Percentiles rank a stretch among this genome's conserved stretches.
Evolutionary conservation across 2,329 filamentous ascomycete species (phyloP).

Genomic region (Calonectria pteridis): DNA sequence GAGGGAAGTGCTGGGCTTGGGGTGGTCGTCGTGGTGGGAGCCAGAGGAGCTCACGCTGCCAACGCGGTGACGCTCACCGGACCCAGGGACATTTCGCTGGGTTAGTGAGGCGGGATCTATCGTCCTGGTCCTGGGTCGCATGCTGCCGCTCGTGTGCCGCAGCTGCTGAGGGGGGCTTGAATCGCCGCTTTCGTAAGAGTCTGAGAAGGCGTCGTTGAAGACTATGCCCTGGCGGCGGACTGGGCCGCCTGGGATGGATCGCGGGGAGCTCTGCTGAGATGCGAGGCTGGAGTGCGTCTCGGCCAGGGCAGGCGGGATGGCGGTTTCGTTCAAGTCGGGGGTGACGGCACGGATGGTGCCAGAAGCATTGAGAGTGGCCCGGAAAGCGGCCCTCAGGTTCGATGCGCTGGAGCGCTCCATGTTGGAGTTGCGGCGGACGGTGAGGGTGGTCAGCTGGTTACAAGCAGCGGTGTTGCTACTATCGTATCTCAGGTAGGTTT

Average conservation of each 20-base stretch:
- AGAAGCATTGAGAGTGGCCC: conserved; percentile 48
- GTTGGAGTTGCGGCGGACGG: conserved; percentile 44
- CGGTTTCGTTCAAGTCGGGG: conserved; percentile 65
- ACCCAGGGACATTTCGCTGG: conserved; percentile 54
- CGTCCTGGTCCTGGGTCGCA: conserved; percentile 69
- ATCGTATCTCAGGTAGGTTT: conserved; percentile 51
- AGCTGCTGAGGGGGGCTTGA: conserved; percentile 55
- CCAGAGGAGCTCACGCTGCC: conserved; percentile 77
- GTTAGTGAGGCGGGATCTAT: conserved; percentile 68
- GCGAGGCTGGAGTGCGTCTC: conserved; percentile 41
- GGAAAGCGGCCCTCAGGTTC: conserved; percentile 51
- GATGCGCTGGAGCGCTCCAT: conserved; percentile 53
- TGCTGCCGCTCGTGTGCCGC: conserved; percentile 49
- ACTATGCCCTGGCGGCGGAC: conserved; percentile 69
- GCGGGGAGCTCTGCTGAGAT: conserved; percentile 51
- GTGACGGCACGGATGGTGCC: conserved; percentile 74
- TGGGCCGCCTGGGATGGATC: conserved; percentile 50
- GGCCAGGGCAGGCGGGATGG: conserved; percentile 37
- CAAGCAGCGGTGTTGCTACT: conserved; percentile 51
- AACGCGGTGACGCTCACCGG: conserved; percentile 71
- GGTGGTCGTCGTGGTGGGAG: conserved; percentile 66
- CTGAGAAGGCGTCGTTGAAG: conserved; percentile 68
- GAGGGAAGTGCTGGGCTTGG: conserved; percentile 54
- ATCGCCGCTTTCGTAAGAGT: conserved; percentile 61
- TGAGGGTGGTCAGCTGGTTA: conserved; percentile 49